Evolutionary conservation across 1,284 basidiomycete species (phyloP), one percentile per base, ranked within the genome.

Genomic region (Ustilago loliicola): DNA sequence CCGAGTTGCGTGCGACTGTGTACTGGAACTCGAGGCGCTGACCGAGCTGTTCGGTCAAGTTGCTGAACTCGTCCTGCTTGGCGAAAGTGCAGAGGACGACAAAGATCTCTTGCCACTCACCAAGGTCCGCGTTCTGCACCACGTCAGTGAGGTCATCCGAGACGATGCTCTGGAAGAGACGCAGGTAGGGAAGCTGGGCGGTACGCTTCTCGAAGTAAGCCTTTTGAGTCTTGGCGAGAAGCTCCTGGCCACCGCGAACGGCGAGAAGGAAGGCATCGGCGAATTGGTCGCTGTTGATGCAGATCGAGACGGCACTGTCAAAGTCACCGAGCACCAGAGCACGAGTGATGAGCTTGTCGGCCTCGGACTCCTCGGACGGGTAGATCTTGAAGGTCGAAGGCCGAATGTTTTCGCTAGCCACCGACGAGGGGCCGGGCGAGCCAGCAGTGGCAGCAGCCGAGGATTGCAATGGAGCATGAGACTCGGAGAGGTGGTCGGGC

Each of bases 51-150:
- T 98, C 96, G 1, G 93, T 92, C 8, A 99, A 89, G 51, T 90
- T 89, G 25, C 92, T 88, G 84, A 98, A 99, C 81, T 98, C 95
- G 42, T 94, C 92, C 60, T 90, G 88, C 73, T 89, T 90, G 1
- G 96, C 95, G 87, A 96, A 99, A 0, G 96, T 98, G 89, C 96
- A 98, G 17, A 98, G 87, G 3, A 99, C 94, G 53, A 98, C 96
- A 82, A 99, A 98, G 66, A 96, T 94, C 87, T 98, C 96, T 77
- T 93, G 92, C 97, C 96, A 99, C 86, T 99, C 96, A 63, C 91
- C 89, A 47, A 98, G 87, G 82, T 99, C 95, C 19, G 95, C 96
- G 83, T 98, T 97, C 86, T 97, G 95, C 2, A 97, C 95, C 66
- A 98, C 92, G 87, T 97, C 95, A 47, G 91, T 90, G 15, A 99